Evolutionary conservation across 1,284 basidiomycete genomes (phyloP).

Genomic region (Ustilago vetiveriae): DNA sequence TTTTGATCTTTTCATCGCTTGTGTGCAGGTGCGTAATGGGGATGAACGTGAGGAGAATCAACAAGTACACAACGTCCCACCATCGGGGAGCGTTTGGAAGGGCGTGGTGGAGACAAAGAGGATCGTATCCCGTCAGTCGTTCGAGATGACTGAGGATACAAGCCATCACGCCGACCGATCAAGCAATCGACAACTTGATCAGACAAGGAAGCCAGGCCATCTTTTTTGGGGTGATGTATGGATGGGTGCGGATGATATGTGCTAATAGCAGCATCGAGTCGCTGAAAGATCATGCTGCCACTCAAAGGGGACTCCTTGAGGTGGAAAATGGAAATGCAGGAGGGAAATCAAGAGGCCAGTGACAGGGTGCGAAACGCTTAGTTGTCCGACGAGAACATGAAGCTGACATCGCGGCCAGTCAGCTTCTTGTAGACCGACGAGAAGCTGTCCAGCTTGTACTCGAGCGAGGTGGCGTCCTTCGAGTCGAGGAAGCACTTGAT

Average conservation of each 20-base stretch:
- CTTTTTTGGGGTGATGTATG: slow-evolving; percentile 4
- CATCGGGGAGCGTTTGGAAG: slow-evolving; percentile 12
- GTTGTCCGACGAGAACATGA: slow-evolving; percentile 54
- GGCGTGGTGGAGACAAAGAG: slow-evolving; percentile 2
- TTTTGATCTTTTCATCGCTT: slow-evolving; percentile 35
- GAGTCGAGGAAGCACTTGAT: slow-evolving; percentile 82
- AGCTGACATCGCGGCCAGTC: slow-evolving; percentile 88
- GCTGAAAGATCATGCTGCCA: slow-evolving; percentile 11
- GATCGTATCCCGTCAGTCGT: not conserved
- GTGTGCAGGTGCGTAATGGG: slow-evolving; percentile 26
- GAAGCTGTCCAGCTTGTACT: slow-evolving; percentile 99
- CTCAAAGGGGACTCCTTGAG: slow-evolving; percentile 1
- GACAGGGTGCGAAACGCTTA: slow-evolving; percentile 23
- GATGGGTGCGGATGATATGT: slow-evolving; percentile 4
- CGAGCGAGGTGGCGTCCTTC: slow-evolving; percentile 96
- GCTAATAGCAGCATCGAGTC: slow-evolving; percentile 1
- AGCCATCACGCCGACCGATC: slow-evolving; percentile 10
- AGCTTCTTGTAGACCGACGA: slow-evolving; percentile 91
- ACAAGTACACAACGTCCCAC: slow-evolving; percentile 40
- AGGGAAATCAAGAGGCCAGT: slow-evolving; percentile 7
- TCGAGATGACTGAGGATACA: not conserved
- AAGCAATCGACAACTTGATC: slow-evolving; percentile 17
- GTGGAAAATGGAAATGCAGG: slow-evolving; percentile 1
- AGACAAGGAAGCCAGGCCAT: slow-evolving; percentile 14
- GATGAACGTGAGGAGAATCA: slow-evolving; percentile 17